Evolutionary conservation across 306 rosid genomes (phyloP), one percentile per base, ranked within the genome.

Genomic region (Lupinus albus): DNA sequence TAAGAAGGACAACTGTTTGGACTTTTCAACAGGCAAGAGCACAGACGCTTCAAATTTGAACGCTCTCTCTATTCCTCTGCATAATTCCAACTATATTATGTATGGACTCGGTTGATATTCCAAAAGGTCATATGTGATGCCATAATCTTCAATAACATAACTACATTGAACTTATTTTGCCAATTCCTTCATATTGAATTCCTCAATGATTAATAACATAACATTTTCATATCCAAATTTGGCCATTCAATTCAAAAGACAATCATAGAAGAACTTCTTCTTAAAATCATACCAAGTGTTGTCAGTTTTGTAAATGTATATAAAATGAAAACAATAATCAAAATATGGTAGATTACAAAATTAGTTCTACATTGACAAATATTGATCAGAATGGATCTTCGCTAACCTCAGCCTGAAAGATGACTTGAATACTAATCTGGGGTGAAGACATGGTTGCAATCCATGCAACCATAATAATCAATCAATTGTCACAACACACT

Each of bases 311-410:
- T 48, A 18, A 60, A 67, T 0, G 38, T 68, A 38, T 57, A 17
- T 14, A 25, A 25, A 25, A 2, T 25, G 30, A 42, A 55, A 28
- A 51, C 15, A 35, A 50, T 14, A 32, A 49, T 54, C 13, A 25
- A 25, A 25, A 25, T 25, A 25, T 65, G 65, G 63, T 11, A 20
- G 76, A 20, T 42, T 36, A 61, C 74, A 78, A 32, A 59, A 75
- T 51, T 75, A 78, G 53, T 61, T 75, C 46, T 54, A 54, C 64
- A 72, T 54, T 39, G 67, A 72, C 64, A 16, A 33, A 41, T 47
- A 28, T 53, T 41, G 42, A 38, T 59, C 71, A 42, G 25, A 67
- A 39, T 36, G 54, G 21, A 64, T 41, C 76, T 71, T 55, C 41
- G 13, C 25, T 47, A 11, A 7, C 47, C 49, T 52, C 56, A 25